phyloP scores from a whole-genome alignment of 2,329 filamentous ascomycete species.

The Didymella keratinophila region DNA sequence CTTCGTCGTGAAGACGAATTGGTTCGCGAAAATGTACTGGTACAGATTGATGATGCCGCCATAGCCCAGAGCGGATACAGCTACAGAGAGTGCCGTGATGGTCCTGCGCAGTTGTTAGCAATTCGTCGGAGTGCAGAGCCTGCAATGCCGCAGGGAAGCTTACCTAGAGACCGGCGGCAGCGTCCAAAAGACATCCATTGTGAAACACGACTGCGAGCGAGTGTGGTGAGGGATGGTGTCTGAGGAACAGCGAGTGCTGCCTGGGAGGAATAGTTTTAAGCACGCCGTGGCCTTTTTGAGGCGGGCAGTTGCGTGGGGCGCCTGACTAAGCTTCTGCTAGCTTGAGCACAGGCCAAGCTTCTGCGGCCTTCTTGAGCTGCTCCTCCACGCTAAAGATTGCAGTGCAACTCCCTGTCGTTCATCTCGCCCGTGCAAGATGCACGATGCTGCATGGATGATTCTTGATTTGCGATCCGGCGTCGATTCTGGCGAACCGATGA shows the following conservation, averaged over 20 bases:
- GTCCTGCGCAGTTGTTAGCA: constrained; percentile 67
- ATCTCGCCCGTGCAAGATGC: too few relatives aligned
- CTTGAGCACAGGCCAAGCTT: constrained; percentile 7
- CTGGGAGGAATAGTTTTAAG: constrained; percentile 32
- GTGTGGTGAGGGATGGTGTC: constrained; percentile 30
- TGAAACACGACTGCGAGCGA: constrained; percentile 31
- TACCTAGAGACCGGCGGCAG: constrained; percentile 73
- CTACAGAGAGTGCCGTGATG: constrained; percentile 69
- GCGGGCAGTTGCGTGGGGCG: constrained; percentile 19
- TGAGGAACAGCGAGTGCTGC: constrained; percentile 48
- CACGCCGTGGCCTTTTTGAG: constrained; percentile 35
- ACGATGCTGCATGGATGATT: too few relatives aligned
- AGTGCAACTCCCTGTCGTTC: too few relatives aligned
- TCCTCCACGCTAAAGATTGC: neutral
- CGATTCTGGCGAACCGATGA: too few relatives aligned
- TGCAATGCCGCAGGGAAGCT: constrained; percentile 27
- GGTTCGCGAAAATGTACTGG: constrained; percentile 64
- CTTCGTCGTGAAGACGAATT: constrained; percentile 62
- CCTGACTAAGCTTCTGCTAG: constrained; percentile 18
- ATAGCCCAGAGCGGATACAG: constrained; percentile 68
- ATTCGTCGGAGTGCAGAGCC: constrained; percentile 17
- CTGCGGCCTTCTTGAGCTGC: neutral
- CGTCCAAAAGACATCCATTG: constrained; percentile 70
- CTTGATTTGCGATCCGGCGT: too few relatives aligned
- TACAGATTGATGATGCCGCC: constrained; percentile 61